Evolutionary conservation across 345 rosid species (phyloP), one percentile per base, ranked within the genome.

Genomic region (Lumnitzera racemosa): DNA sequence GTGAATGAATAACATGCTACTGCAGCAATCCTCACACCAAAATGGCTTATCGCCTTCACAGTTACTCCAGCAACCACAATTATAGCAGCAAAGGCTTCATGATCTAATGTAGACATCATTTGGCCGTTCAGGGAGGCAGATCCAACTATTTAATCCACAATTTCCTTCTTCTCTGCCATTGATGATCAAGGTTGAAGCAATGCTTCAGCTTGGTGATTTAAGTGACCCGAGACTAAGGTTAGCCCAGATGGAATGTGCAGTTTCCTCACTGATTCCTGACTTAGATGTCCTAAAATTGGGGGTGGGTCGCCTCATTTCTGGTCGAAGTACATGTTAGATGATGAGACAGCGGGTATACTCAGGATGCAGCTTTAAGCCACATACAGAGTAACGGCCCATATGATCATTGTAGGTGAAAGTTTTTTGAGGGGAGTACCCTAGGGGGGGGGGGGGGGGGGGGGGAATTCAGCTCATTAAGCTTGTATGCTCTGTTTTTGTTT

Each of bases 351-450:
- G 67, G 77, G 78, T 63, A 90, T 90, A 69, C 83, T 90, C 49
- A 83, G 96, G 70, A 84, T 86, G 89, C 99, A 94, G 78, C 89
- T 83, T 66, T 88, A 80, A 67, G 96, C 99, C 27, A 90, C 92
- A 16, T 92, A 90, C 73, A 20, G 20, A 88, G 95, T 76, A 94
- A 90, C 63, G 97, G 90, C 55, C 99, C 99, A 0, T 94, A 94
- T 9, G 5, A 9, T 9, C 7, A 36, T 9, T 36, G 5, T 36
- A 36, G 7, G 43, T 36, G 43, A 36, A 36, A 36, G 43, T 9
- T 36, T 36, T 36, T 36, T 36, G 43, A 9, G 9, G 10, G 4
- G 43, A 36, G 6, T 9, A 36, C 43, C 43, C 43, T 36, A 1
- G 43, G 10, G 43, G 43, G 29, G 4, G 4, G 4, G n/a, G n/a